phyloP scores from a whole-genome alignment of 495 filamentous ascomycete genomes.

The Immersiella caudata region DNA sequence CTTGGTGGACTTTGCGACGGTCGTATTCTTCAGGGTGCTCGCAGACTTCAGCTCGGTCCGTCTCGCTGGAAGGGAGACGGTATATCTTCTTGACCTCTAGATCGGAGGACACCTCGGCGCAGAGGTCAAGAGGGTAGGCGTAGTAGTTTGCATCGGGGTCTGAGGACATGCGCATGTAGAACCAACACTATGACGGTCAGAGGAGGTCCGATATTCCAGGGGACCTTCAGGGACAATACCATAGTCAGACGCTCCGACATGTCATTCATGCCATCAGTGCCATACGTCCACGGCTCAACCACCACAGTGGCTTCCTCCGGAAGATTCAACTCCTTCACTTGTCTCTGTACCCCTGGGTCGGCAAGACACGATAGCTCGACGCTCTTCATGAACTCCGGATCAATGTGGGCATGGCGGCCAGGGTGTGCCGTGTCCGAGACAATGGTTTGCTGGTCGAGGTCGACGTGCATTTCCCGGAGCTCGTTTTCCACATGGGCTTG shows the following conservation, averaged over 20 bases:
- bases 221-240: constrained; percentile 48
- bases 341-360: constrained; percentile 58
- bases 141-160: constrained; percentile 74
- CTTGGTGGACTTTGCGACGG: constrained; percentile 58
- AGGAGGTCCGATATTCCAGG: too few species aligned
- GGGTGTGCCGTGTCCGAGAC: constrained; percentile 3
- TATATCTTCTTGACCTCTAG: constrained; percentile 63
- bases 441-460: constrained; percentile 38
- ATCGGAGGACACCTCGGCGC: constrained; percentile 67
- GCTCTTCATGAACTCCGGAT: constrained; percentile 58
- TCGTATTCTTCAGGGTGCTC: constrained; percentile 17
- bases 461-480: constrained; percentile 55
- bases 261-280: constrained; percentile 34
- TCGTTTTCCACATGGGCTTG: constrained; percentile 46
- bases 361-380: constrained; percentile 59
- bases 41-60: background rate
- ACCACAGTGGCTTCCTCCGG: constrained; percentile 63
- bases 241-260: constrained; percentile 57
- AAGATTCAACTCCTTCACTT: constrained; percentile 61
- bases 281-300: constrained; percentile 71
- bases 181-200: constrained; percentile 65
- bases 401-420: constrained; percentile 52
- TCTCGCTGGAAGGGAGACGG: constrained; percentile 56
- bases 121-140: constrained; percentile 72
- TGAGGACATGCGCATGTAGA: constrained; percentile 61